Conservation (phyloP, 148 eudicot species). For the Silene uniflora region DNA sequence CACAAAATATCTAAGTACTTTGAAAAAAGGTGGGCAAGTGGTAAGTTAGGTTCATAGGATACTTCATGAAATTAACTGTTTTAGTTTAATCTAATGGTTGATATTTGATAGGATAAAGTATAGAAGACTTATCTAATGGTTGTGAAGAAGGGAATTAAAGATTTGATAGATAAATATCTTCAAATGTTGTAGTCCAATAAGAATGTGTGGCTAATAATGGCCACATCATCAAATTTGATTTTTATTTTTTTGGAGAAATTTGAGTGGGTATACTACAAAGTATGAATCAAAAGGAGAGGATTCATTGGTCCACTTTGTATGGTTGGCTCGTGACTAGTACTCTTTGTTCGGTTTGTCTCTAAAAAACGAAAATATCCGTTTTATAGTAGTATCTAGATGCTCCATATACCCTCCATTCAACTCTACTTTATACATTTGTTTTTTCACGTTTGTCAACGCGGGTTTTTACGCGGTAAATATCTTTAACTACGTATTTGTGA, state of each 20-base stretch:
- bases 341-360: too few relatives aligned
- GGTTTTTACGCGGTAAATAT: too few relatives aligned
- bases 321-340: slow-evolving; percentile 4
- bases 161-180: slow-evolving; percentile 17
- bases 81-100: slow-evolving; percentile 9
- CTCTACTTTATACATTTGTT: too few relatives aligned
- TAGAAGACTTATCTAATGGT: slow-evolving; percentile 22
- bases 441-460: too few relatives aligned
- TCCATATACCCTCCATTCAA: too few relatives aligned
- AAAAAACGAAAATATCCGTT: too few relatives aligned
- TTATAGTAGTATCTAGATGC: too few relatives aligned
- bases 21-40: neutral
- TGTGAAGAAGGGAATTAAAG: neutral
- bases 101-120: neutral
- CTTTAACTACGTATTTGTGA: too few relatives aligned
- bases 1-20: slow-evolving; percentile 23
- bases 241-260: neutral
- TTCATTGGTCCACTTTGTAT: slow-evolving; percentile 19
- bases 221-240: slow-evolving; percentile 21
- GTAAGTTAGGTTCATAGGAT: neutral
- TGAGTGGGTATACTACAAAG: slow-evolving; percentile 2
- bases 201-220: slow-evolving; percentile 23
- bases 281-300: slow-evolving; percentile 24
- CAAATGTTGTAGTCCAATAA: slow-evolving; percentile 7
- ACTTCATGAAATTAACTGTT: neutral